Evolutionary conservation across 140 eudicot species (phyloP), one percentile per base, ranked within the genome.

Genomic region (Flaveria floridana): DNA sequence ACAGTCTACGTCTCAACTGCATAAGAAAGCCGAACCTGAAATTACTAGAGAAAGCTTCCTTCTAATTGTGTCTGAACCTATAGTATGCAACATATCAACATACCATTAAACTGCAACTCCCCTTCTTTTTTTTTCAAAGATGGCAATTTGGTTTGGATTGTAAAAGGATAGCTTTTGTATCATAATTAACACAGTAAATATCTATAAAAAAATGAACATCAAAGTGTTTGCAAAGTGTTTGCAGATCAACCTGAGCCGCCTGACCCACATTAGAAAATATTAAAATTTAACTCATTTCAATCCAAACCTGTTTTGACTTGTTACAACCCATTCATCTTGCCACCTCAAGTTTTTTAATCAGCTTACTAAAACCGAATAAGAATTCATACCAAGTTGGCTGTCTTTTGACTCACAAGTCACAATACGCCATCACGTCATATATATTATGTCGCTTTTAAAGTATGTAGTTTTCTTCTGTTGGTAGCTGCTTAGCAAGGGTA

Each of bases 401-500:
- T 55, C 30, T 47, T 66, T 68, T 21, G 57, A 23, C 74, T 67
- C 56, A 53, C 53, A 21, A 66, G 67, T 41, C 68, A 15, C 7
- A 7, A 41, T 15, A 41, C 39, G 41, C 69, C 47, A 11, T n/a
- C 62, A 48, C 34, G 10, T 39, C 75, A 55, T 41, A 41, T 67
- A 52, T 26, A 1, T 66, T 1, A 41, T 42, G 3, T 6, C 0
- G 11, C 19, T 65, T 72, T 19, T 72, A 82, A 71, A 76, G 70
- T 3, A 41, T 14, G 70, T 52, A 72, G 51, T 55, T 34, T 76
- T 83, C 86, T 72, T 88, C 87, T 3, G 74, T 78, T 39, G 89
- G 86, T 34, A 84, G 72, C 68, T 88, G 96, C 83, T 82, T 88
- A 39, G 85, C 93, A 71, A 93, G 89, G 34, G 71, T 59, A 16